Percentiles rank a stretch among this genome's conserved stretches.
Evolutionary conservation across 257 asterid genomes (phyloP).

Genomic region (Nicotiana undulata): DNA sequence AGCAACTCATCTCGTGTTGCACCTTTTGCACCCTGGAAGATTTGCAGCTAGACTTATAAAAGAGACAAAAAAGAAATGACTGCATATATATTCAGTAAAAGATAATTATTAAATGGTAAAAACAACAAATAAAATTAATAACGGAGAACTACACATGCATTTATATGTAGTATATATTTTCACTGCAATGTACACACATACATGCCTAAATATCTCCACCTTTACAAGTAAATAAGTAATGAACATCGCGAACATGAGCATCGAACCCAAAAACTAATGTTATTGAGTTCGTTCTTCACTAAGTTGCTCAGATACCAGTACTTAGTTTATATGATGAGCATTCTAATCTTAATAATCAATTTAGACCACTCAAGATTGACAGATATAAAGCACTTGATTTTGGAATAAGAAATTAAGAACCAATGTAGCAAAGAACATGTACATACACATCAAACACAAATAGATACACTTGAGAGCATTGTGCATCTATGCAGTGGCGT

Average conservation of each 20-base stretch:
- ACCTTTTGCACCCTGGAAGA: constrained; percentile 54
- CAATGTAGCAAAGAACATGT: neutral
- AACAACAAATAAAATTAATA: neutral
- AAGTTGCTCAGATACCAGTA: neutral
- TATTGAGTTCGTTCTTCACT: neutral
- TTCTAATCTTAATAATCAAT: neutral
- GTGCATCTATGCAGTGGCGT: neutral
- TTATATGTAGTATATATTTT: neutral
- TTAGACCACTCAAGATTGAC: neutral
- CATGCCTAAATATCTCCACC: neutral
- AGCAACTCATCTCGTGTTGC: constrained; percentile 59
- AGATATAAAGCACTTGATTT: neutral
- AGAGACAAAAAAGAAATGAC: neutral
- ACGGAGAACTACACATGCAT: neutral
- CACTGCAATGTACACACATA: neutral
- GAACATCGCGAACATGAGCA: neutral
- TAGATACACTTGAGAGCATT: neutral
- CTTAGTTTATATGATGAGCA: neutral
- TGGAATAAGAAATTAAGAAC: neutral
- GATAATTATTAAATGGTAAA: neutral
- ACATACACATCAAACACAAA: neutral
- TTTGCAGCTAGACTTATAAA: neutral
- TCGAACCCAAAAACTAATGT: neutral
- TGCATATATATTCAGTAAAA: neutral
- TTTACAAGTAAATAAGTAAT: neutral